A percentile compares a stretch with the other conserved stretches of the same genome.
phyloP scores from a whole-genome alignment of 2,329 filamentous ascomycete genomes.

The Bipolaris victoriae region DNA sequence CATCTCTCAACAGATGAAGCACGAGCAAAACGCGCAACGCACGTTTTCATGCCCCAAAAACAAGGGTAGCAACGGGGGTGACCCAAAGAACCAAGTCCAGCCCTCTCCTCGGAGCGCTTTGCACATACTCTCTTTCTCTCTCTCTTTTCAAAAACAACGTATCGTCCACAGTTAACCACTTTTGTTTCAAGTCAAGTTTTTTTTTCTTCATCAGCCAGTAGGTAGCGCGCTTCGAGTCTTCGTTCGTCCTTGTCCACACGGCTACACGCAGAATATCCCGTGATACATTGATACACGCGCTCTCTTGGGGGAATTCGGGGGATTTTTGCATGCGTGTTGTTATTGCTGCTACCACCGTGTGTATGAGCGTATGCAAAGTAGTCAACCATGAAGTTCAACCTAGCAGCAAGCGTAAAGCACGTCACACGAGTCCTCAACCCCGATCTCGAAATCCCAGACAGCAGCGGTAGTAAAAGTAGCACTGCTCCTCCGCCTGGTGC shows the following conservation, averaged over 20 bases:
- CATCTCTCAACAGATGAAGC: background rate
- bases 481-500: background rate
- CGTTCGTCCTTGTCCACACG: background rate
- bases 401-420: slow-evolving; percentile 3
- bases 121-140: background rate
- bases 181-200: background rate
- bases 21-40: background rate
- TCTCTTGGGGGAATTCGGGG: background rate
- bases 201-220: background rate
- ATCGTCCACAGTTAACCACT: background rate
- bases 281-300: background rate
- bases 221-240: background rate
- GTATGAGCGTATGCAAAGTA: background rate
- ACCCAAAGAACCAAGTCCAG: too few species aligned
- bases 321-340: background rate
- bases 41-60: background rate
- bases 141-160: background rate
- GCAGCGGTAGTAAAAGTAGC: too few species aligned
- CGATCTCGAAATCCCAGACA: slow-evolving; percentile 10
- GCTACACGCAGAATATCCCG: background rate
- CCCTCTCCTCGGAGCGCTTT: background rate
- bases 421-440: slow-evolving; percentile 11
- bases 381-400: slow-evolving; percentile 10
- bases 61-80: too few species aligned
- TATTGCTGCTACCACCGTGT: background rate